These are phyloP conservation scores for Cadophora sp. DNA, from an alignment of 2,329 filamentous ascomycete genomes.

Conservation along the genomic window DNA sequence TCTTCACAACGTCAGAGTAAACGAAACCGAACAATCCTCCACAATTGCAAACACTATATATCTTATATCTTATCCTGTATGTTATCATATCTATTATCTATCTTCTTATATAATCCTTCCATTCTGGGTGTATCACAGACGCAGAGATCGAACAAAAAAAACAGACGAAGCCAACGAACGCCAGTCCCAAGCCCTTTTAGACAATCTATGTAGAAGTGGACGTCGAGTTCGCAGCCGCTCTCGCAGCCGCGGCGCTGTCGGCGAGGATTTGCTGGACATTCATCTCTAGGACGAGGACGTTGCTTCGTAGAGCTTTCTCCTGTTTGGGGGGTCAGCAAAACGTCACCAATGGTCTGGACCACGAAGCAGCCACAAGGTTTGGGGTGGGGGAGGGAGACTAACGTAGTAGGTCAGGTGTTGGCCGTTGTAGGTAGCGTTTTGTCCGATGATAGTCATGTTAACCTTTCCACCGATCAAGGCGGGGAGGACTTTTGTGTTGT, in stretches of 20 bases:
- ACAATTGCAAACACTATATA: no score
- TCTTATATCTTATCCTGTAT: no score
- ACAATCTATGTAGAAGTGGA: neutral
- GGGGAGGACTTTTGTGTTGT: constrained; percentile 49
- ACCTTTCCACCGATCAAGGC: constrained; percentile 50
- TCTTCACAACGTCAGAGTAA: no score
- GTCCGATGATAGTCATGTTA: constrained; percentile 57
- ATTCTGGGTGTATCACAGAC: no score
- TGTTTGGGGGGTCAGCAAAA: constrained; percentile 25
- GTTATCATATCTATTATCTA: no score
- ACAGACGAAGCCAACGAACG: no score
- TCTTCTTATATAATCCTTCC: no score
- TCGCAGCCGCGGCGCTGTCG: constrained; percentile 35
- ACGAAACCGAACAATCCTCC: no score
- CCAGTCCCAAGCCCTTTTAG: neutral
- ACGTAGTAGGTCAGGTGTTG: constrained; percentile 59
- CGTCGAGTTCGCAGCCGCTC: neutral
- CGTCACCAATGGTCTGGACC: neutral
- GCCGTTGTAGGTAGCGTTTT: constrained; percentile 55
- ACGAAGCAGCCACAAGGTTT: neutral
- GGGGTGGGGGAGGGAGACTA: constrained; percentile 5
- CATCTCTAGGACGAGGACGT: constrained; percentile 53
- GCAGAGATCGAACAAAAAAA: no score
- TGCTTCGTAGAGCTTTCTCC: constrained; percentile 54
- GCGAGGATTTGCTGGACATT: constrained; percentile 49